phyloP scores from a whole-genome alignment of 495 filamentous ascomycete genomes.

The Trichoderma gamsii region DNA sequence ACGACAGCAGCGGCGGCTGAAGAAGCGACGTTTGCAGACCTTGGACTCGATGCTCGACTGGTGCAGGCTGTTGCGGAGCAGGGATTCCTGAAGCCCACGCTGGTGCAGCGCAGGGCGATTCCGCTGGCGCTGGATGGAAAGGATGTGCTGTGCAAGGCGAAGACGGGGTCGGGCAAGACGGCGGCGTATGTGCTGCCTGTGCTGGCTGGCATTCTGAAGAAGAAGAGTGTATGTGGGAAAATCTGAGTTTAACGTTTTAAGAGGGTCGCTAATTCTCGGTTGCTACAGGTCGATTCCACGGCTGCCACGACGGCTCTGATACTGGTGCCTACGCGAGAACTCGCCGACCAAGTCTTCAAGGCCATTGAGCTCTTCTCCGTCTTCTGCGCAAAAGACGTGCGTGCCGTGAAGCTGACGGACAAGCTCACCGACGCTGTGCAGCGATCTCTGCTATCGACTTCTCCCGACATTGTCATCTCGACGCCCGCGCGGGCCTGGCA shows the following conservation, averaged over 20 bases:
- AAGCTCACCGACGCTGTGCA: slow-evolving; percentile 85
- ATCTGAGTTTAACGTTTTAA: not conserved
- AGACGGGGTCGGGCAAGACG: slow-evolving; percentile 93
- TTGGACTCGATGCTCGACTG: slow-evolving; percentile 76
- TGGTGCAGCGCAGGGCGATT: slow-evolving; percentile 80
- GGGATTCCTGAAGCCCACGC: slow-evolving; percentile 76
- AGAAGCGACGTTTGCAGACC: slow-evolving; percentile 43
- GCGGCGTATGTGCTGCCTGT: slow-evolving; percentile 94
- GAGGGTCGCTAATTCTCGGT: slow-evolving; percentile 13
- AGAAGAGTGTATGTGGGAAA: slow-evolving; percentile 54
- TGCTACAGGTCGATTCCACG: slow-evolving; percentile 28
- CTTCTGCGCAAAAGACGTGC: slow-evolving; percentile 80
- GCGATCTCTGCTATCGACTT: slow-evolving; percentile 75
- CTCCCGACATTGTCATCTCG: slow-evolving; percentile 80
- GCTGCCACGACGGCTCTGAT: slow-evolving; percentile 60
- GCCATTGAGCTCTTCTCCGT: slow-evolving; percentile 62
- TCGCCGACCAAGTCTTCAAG: slow-evolving; percentile 83
- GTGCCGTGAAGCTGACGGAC: slow-evolving; percentile 76
- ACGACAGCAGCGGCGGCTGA: slow-evolving; percentile 7
- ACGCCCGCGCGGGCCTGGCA: slow-evolving; percentile 73
- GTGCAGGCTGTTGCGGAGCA: slow-evolving; percentile 80
- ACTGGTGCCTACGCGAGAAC: slow-evolving; percentile 88
- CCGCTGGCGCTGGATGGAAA: slow-evolving; percentile 84
- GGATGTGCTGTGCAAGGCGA: slow-evolving; percentile 84
- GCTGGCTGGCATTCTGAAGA: slow-evolving; percentile 69